Evolutionary conservation across 148 eudicot genomes (phyloP), one percentile per base, ranked within the genome.

Genomic region (Vaccinium macrocarpon): DNA sequence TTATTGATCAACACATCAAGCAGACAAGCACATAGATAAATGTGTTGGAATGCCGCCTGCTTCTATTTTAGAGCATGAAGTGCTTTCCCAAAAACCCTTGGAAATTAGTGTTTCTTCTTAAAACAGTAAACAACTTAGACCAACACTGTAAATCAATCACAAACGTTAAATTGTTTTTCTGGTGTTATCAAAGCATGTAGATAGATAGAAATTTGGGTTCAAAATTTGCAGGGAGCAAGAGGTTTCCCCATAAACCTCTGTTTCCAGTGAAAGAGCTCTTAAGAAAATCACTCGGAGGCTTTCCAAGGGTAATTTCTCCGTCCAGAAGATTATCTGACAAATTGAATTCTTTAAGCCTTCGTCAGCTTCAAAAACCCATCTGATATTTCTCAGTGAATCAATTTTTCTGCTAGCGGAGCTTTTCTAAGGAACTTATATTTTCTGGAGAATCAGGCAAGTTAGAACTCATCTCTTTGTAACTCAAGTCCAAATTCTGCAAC

Each of bases 181-280:
- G 49, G 18, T 38, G 10, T 13, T 32, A 15, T 35, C 49, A 7
- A 72, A 29, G 4, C 49, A 72, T 10, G 73, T 29, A 68, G 73
- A 68, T 68, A 12, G 13, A 27, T 66, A 12, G 35, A 8, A 27
- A 35, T 21, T 6, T 42, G 15, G 16, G 49, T 49, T 84, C 86
- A 92, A 79, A 74, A 29, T 70, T 57, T 88, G 83, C 93, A 92
- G 64, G 89, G 93, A 46, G 86, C 80, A 74, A 92, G 91, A 74
- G 95, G 92, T 86, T 76, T 82, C 18, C 94, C 91, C 73, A 91
- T 59, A 91, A 80, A 64, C 89, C 90, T 87, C 46, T 86, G 81
- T 92, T 92, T 51, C 95, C 90, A 7, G 86, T 29, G 64, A 84
- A 94, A 88, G 81, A 89, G 86, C 50, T 56, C 9, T 27, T 64